These are phyloP conservation scores for Epicoccum sorghinum DNA, from an alignment of 2,329 filamentous ascomycete genomes.

Conservation along the genomic window DNA sequence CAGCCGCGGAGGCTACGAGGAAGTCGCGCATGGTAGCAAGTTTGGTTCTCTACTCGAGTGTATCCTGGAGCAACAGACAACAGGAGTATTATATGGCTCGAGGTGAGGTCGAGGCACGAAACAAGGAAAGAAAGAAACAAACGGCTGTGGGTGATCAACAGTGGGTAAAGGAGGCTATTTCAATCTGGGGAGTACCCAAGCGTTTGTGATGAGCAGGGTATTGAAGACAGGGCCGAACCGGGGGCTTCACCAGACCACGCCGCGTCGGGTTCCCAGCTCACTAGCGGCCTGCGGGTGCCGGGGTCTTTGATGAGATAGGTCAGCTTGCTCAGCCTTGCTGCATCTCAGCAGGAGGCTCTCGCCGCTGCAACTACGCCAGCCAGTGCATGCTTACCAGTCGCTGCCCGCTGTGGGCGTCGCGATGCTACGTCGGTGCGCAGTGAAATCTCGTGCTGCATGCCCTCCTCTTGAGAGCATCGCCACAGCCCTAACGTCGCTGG, in stretches of 20 bases:
- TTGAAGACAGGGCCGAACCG: slow-evolving; percentile 22
- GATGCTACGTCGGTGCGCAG: slow-evolving; percentile 25
- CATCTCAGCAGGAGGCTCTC: slow-evolving; percentile 28
- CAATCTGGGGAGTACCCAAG: slow-evolving; percentile 18
- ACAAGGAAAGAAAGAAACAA: slow-evolving; percentile 15
- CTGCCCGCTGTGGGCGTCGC: slow-evolving; percentile 23
- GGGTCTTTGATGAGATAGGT: slow-evolving; percentile 26
- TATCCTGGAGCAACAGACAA: not conserved
- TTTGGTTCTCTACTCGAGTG: not conserved
- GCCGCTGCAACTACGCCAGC: slow-evolving; percentile 22
- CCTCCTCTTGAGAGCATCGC: slow-evolving; percentile 7
- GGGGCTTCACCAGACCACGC: slow-evolving; percentile 14
- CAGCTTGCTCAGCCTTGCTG: slow-evolving; percentile 37
- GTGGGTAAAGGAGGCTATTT: slow-evolving; percentile 31
- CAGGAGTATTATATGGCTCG: not conserved
- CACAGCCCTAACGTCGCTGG: slow-evolving; percentile 7
- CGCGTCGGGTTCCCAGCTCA: slow-evolving; percentile 22
- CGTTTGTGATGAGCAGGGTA: slow-evolving; percentile 22
- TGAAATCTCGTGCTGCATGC: not conserved
- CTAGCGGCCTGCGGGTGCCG: slow-evolving; percentile 11
- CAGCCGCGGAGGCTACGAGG: slow-evolving; percentile 37
- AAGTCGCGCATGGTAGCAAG: slow-evolving; percentile 37
- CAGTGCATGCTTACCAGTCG: slow-evolving; percentile 13
- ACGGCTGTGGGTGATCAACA: slow-evolving; percentile 1
- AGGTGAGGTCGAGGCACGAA: slow-evolving; percentile 5